Conservation (phyloP, 805 yeast species). For the Candida multigemmis region DNA sequence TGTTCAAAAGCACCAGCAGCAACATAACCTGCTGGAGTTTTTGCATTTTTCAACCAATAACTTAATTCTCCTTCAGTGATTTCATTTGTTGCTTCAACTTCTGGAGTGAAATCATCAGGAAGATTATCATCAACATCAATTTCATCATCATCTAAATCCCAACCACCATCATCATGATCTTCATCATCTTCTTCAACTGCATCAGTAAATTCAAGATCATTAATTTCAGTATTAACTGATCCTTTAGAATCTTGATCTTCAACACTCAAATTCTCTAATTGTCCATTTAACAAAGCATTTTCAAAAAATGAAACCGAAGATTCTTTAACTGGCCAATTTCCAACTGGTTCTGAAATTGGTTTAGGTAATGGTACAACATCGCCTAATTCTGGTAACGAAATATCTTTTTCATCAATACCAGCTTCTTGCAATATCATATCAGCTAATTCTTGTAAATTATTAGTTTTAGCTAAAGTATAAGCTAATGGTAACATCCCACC, state of each 20-base stretch:
- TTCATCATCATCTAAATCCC: conserved; percentile 79
- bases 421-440: conserved; percentile 61
- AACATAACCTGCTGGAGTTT: conserved; percentile 82
- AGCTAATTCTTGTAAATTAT: conserved; percentile 73
- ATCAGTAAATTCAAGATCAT: conserved; percentile 17
- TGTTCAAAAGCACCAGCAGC: conserved; percentile 96
- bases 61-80: conserved; percentile 57
- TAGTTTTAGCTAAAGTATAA: conserved; percentile 83
- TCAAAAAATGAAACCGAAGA: conserved; percentile 76
- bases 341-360: conserved; percentile 35
- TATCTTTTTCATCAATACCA: conserved; percentile 52
- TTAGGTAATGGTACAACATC: conserved; percentile 34
- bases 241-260: conserved; percentile 21
- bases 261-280: conserved; percentile 54
- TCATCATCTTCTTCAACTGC: conserved; percentile 37
- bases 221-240: conserved; percentile 7
- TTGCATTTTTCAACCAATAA: conserved; percentile 81
- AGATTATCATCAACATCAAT: conserved; percentile 51
- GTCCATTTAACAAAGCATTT: conserved; percentile 65
- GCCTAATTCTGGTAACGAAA: conserved; percentile 52
- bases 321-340: conserved; percentile 78
- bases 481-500: conserved; percentile 85
- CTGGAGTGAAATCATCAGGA: conserved; percentile 12
- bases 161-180: conserved; percentile 55
- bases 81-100: conserved; percentile 22